Evolutionary conservation across 306 rosid species (phyloP).

Genomic region (Dryas octopetala): DNA sequence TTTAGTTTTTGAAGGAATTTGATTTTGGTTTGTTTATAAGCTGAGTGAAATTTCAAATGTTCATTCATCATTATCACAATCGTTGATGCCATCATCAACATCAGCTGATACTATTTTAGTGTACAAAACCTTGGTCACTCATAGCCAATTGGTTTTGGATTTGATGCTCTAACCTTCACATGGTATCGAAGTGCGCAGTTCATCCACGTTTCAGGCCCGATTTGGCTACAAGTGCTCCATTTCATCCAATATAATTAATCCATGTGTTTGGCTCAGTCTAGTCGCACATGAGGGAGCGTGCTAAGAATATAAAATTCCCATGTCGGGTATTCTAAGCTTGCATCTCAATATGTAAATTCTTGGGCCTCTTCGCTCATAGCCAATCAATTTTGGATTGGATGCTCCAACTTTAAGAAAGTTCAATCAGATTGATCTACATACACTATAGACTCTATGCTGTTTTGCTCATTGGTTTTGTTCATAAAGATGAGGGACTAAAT

Average conservation of each 20-base stretch:
- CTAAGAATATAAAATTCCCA: not conserved
- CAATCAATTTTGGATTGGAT: not conserved
- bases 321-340: not conserved
- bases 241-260: not conserved
- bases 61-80: not conserved
- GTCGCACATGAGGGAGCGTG: not conserved
- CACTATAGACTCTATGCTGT: not conserved
- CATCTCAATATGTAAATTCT: not conserved
- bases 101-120: not conserved
- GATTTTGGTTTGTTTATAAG: conserved; percentile 2
- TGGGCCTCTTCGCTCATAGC: conserved; percentile 1
- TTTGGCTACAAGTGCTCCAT: not conserved
- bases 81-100: not conserved
- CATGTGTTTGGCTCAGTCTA: not conserved
- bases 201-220: not conserved
- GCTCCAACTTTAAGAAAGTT: conserved; percentile 3
- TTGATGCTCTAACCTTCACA: not conserved
- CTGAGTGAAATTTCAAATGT: not conserved
- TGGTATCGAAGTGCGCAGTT: not conserved
- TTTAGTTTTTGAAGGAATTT: conserved; percentile 1
- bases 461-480: not conserved
- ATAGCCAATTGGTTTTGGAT: not conserved
- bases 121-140: not conserved
- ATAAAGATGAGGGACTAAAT: not conserved
- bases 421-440: not conserved